phyloP scores from a whole-genome alignment of 805 yeast species.

The Debaryomyces castellii region DNA sequence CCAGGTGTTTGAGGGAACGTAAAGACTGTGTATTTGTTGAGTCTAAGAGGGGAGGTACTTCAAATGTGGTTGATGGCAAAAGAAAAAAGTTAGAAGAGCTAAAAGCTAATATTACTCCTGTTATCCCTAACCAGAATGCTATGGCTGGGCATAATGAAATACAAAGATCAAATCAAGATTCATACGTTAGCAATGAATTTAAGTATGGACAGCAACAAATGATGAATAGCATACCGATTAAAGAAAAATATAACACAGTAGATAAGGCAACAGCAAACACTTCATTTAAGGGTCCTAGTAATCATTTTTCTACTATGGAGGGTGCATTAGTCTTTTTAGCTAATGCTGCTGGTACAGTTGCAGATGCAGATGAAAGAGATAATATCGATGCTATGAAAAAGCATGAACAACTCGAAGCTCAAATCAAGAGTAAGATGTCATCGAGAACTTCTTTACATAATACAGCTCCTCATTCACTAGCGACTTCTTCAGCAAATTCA shows the following conservation, averaged over 20 bases:
- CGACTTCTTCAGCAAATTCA: background rate
- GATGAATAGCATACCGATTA: conserved; percentile 5
- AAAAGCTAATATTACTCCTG: background rate
- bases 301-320: conserved; percentile 43
- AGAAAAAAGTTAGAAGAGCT: conserved; percentile 48
- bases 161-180: background rate
- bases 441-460: background rate
- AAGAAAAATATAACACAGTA: background rate
- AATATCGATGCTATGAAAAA: conserved; percentile 52
- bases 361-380: conserved; percentile 66
- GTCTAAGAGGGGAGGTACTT: conserved; percentile 29
- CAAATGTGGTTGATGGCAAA: conserved; percentile 42
- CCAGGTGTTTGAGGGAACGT: conserved; percentile 78
- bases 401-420: conserved; percentile 45
- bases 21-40: conserved; percentile 71
- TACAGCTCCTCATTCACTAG: background rate
- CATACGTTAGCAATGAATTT: background rate
- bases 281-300: conserved; percentile 2
- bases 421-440: background rate
- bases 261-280: background rate
- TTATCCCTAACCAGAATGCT: background rate
- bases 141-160: background rate
- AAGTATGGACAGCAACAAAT: background rate
- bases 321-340: conserved; percentile 74
- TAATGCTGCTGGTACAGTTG: conserved; percentile 75